Conservation (phyloP, 2,329 filamentous ascomycete species). For the Fusarium avenaceum region DNA sequence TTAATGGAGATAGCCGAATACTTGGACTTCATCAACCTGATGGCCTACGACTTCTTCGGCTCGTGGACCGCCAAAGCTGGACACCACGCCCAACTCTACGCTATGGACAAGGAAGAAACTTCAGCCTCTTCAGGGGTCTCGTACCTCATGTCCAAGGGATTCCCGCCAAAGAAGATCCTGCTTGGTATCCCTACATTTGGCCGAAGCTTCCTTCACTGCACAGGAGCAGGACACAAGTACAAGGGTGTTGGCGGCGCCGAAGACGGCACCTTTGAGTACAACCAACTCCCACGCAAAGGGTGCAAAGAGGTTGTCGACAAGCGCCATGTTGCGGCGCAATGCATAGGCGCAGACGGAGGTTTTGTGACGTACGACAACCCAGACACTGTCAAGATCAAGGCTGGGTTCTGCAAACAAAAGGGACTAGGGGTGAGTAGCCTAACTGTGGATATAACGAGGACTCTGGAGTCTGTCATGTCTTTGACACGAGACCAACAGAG, state of each 20-base stretch:
- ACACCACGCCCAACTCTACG: conserved; percentile 82
- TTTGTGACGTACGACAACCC: conserved; percentile 86
- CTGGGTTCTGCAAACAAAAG: conserved; percentile 77
- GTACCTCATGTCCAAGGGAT: conserved; percentile 74
- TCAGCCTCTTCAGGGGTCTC: conserved; percentile 77
- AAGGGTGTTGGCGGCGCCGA: conserved; percentile 68
- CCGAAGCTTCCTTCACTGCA: conserved; percentile 77
- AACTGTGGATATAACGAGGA: conserved; percentile 19
- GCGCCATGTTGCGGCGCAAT: conserved; percentile 77
- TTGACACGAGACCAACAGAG: conserved; percentile 27
- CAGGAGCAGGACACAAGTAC: conserved; percentile 73
- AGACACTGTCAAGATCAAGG: conserved; percentile 81
- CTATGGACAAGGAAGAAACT: conserved; percentile 69
- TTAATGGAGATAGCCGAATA: conserved; percentile 72
- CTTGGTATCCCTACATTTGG: conserved; percentile 83
- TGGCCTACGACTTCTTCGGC: conserved; percentile 84
- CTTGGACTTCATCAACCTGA: conserved; percentile 82
- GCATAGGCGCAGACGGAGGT: conserved; percentile 78
- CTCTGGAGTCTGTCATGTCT: conserved; percentile 28
- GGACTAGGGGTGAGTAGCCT: conserved; percentile 70
- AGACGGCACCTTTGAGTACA: conserved; percentile 80
- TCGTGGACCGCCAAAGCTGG: conserved; percentile 76
- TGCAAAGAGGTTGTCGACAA: conserved; percentile 78
- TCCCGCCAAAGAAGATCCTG: conserved; percentile 78
- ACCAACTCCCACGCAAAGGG: conserved; percentile 71